A percentile compares a stretch with the other conserved stretches of the same genome.
Conservation (phyloP, 2,329 filamentous ascomycete genomes). For the Trichoderma aggressivum region DNA sequence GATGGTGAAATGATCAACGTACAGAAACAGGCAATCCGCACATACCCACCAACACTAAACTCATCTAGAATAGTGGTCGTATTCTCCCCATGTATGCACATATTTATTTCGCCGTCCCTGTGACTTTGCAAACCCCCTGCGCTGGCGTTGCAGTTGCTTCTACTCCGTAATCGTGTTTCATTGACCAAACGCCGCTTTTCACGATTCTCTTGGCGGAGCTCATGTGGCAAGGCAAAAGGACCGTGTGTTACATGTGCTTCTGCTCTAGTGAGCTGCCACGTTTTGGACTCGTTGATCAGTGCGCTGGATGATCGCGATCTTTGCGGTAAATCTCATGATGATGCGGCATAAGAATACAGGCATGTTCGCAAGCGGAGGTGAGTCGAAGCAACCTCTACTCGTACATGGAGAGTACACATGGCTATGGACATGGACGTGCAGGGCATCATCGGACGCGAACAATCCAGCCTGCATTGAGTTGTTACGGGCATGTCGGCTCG, state of each 20-base stretch:
- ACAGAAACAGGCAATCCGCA: background rate
- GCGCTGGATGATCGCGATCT: background rate
- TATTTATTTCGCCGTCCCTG: background rate
- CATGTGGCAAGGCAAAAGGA: background rate
- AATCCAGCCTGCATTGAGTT: background rate
- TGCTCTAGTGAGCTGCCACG: background rate
- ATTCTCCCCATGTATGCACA: background rate
- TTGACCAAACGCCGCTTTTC: background rate
- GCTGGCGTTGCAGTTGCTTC: background rate
- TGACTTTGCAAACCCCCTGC: background rate
- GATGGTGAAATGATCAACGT: background rate
- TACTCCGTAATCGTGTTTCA: background rate
- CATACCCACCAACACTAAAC: background rate
- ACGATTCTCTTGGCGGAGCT: background rate
- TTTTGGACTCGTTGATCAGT: background rate
- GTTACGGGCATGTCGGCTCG: background rate
- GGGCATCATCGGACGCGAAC: background rate
- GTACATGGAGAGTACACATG: too few species aligned
- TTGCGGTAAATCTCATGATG: background rate
- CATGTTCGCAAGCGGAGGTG: background rate
- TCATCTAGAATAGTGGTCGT: background rate
- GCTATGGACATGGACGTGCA: background rate
- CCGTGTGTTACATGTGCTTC: background rate
- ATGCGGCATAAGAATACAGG: background rate
- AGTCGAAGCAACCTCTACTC: background rate